Conservation (phyloP, 1,284 basidiomycete genomes). For the Fomes fomentarius region DNA sequence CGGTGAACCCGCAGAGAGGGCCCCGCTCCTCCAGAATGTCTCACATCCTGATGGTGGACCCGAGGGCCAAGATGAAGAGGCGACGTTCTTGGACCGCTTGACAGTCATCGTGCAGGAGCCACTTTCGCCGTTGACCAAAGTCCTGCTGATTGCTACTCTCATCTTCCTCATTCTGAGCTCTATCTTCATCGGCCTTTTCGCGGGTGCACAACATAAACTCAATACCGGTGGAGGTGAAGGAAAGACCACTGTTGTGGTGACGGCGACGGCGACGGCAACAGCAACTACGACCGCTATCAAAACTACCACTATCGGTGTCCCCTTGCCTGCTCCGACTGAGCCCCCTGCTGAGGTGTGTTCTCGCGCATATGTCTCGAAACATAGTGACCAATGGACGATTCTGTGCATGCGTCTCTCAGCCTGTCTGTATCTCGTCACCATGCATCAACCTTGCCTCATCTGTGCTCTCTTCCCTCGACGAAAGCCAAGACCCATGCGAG, state of each 20-base stretch:
- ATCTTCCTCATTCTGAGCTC: conserved; percentile 82
- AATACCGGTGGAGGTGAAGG: conserved; percentile 45
- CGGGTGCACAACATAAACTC: conserved; percentile 81
- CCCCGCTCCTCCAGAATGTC: conserved; percentile 35
- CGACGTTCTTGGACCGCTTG: conserved; percentile 50
- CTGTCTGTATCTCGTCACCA: conserved; percentile 75
- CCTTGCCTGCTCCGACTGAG: conserved; percentile 44
- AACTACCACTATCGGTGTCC: conserved; percentile 39
- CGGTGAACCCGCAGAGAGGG: conserved; percentile 28
- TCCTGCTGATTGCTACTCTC: conserved; percentile 77
- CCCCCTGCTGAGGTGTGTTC: conserved; percentile 50
- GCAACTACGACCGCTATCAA: conserved; percentile 34
- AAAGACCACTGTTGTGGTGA: conserved; percentile 38
- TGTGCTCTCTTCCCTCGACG: conserved; percentile 83
- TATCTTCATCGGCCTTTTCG: conserved; percentile 91
- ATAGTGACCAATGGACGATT: neutral
- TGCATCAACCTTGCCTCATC: conserved; percentile 87
- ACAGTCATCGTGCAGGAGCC: conserved; percentile 69
- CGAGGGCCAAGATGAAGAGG: conserved; percentile 5
- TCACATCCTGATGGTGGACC: conserved; percentile 31
- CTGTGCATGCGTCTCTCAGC: conserved; percentile 36
- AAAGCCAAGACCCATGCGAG: conserved; percentile 89
- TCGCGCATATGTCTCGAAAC: neutral
- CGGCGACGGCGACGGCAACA: conserved; percentile 28
- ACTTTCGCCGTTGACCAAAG: conserved; percentile 83